Evolutionary conservation across 805 yeast species (phyloP).

Genomic region (Sporopachydermia lactativora): DNA sequence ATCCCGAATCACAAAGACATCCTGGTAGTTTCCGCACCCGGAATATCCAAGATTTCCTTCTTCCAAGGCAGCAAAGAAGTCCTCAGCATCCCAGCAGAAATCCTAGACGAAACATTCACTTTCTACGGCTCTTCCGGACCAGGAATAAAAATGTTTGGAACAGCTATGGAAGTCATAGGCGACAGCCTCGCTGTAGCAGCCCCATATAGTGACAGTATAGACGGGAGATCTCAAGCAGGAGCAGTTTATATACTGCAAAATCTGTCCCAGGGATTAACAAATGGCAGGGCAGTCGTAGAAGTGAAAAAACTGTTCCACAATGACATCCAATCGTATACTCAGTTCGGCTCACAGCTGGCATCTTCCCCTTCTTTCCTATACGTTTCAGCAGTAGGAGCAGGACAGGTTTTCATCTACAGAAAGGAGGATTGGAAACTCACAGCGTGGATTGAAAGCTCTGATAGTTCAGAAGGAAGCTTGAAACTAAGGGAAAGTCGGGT

Average conservation of each 20-base stretch:
- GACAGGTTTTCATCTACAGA: background rate
- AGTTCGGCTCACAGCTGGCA: background rate
- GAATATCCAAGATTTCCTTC: conserved; percentile 1
- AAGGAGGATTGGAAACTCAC: background rate
- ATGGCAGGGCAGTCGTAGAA: background rate
- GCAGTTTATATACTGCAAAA: background rate
- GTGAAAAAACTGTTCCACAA: background rate
- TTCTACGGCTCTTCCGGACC: conserved; percentile 17
- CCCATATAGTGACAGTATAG: conserved; percentile 3
- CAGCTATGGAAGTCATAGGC: conserved; percentile 8
- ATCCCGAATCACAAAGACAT: conserved; percentile 4
- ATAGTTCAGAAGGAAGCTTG: background rate
- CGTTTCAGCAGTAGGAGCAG: background rate
- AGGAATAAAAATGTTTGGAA: conserved; percentile 8
- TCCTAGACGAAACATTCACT: conserved; percentile 21
- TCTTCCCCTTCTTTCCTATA: background rate
- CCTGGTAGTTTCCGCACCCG: conserved; percentile 5
- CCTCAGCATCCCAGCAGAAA: conserved; percentile 7
- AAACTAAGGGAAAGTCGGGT: background rate
- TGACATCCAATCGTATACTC: background rate
- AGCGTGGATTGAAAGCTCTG: background rate
- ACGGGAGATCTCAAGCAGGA: background rate
- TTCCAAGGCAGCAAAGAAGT: conserved; percentile 4
- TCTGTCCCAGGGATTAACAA: background rate
- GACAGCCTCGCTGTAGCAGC: conserved; percentile 1